Evolutionary conservation across 108 stramenopile species (phyloP).

Genomic region (Cyclotella atomus): DNA sequence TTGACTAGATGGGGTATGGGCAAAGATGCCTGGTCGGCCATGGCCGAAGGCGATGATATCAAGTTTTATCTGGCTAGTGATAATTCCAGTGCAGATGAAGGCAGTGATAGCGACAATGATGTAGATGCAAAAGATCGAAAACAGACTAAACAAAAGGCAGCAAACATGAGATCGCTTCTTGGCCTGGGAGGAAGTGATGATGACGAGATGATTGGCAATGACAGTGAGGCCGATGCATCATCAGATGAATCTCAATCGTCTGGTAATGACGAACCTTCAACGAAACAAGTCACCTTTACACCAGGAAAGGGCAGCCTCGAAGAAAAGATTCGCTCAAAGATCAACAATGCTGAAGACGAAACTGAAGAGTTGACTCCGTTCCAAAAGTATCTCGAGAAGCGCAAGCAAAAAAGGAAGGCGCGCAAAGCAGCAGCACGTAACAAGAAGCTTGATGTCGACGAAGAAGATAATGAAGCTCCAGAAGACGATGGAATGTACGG

Average conservation of each 20-base stretch:
- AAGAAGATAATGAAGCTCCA: constrained; percentile 3
- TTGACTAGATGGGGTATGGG: constrained; percentile 75
- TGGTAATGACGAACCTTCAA: constrained; percentile 41
- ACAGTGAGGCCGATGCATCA: constrained; percentile 6
- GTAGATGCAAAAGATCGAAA: constrained; percentile 18
- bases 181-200: constrained; percentile 60
- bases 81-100: constrained; percentile 70
- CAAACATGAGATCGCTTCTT: constrained; percentile 54
- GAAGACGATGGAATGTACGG: constrained; percentile 48
- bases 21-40: constrained; percentile 75
- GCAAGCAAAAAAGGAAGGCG: constrained; percentile 83
- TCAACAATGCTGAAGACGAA: constrained; percentile 38
- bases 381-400: constrained; percentile 87
- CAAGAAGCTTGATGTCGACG: constrained; percentile 43
- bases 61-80: constrained; percentile 90
- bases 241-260: constrained; percentile 42
- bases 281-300: constrained; percentile 63
- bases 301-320: constrained; percentile 72
- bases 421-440: constrained; percentile 58
- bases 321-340: constrained; percentile 78
- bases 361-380: constrained; percentile 76
- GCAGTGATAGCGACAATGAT: constrained; percentile 22
- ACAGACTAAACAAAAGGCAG: constrained; percentile 10
- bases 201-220: constrained; percentile 23
- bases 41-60: constrained; percentile 86